Evolutionary conservation across 169 alveolate genomes (phyloP).

Genomic region (Amoebophrya sp.): DNA sequence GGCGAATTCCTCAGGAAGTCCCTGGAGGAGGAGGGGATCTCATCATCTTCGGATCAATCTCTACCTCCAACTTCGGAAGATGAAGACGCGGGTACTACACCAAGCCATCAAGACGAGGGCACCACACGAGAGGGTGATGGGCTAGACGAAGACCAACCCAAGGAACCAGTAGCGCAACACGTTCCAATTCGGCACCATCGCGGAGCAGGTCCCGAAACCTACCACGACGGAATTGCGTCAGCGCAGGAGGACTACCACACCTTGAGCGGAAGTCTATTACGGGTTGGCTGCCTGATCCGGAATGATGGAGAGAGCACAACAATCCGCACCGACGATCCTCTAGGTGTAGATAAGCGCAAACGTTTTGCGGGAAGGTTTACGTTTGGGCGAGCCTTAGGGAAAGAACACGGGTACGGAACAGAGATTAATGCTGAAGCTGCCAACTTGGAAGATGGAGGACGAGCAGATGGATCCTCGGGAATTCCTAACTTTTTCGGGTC

Average conservation of each 20-base stretch:
- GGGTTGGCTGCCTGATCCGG: not conserved
- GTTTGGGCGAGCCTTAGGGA: too few relatives aligned
- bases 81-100: not conserved
- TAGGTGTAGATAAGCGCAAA: too few relatives aligned
- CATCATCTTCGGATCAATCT: not conserved
- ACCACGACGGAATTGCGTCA: not conserved
- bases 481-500: too few relatives aligned
- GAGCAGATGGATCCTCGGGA: too few relatives aligned
- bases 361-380: too few relatives aligned
- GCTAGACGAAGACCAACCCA: not conserved
- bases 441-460: too few relatives aligned
- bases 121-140: too few relatives aligned
- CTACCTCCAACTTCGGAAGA: not conserved
- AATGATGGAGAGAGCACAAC: too few relatives aligned
- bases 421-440: too few relatives aligned
- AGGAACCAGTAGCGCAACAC: not conserved
- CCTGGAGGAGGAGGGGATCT: not conserved
- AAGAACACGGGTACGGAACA: too few relatives aligned
- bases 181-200: too few relatives aligned
- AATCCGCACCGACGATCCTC: too few relatives aligned
- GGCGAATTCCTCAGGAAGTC: not conserved
- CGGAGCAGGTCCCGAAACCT: not conserved
- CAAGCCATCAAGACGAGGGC: not conserved
- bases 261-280: not conserved
- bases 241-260: slow-evolving; percentile 27